Base-by-base conservation (phyloP, 352 stramenopile species). In the Pelagophyceae sp. region DNA sequence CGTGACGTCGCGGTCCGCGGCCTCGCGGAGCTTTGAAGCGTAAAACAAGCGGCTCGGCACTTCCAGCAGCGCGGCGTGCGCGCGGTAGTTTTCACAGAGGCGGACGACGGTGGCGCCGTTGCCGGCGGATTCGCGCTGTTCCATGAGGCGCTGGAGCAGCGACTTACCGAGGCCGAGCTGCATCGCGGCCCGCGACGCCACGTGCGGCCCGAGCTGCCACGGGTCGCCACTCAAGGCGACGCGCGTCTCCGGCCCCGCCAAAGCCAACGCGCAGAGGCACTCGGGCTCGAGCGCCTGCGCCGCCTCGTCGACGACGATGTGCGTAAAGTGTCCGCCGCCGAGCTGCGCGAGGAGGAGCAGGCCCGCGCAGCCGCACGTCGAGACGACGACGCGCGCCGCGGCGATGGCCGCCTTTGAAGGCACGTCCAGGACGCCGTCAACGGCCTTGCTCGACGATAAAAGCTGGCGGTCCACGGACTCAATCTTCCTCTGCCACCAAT, bases 41-140 rank as follows among this genome's bases (percentile, higher is more conserved):
- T 92, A 92, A 78, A 91, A 92, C 35, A 87, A 78, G 51, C 83
- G 76, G 50, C 85, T 88, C 19, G 86, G 86, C 33, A 93, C 58
- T 35, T 83, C 80, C 54, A 90, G 74, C 71, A 89, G 87, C 0
- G 31, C 54, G 0, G 77, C 79, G 80, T 92, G 86, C 2, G 84
- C 87, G 23, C 87, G 84, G 78, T 90, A 91, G 77, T 92, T 91
- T 32, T 79, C 76, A 27, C 87, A 77, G 6, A 92, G 80, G 65
- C 86, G 83, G 33, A 85, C 88, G 6, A 88, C 80, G 54, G 88
- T 77, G 79, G 70, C 67, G 84, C 85, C 72, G 79, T 58, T 45
- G 79, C 77, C 61, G 45, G 15, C 27, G n/a, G n/a, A n/a, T n/a
- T n/a, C n/a, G 64, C 60, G 45, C 11, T 23, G 11, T 23, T 54